Percentiles rank a stretch among this genome's conserved stretches.
Evolutionary conservation across 2,329 filamentous ascomycete species (phyloP).

Genomic region (Fusarium sublunatum): DNA sequence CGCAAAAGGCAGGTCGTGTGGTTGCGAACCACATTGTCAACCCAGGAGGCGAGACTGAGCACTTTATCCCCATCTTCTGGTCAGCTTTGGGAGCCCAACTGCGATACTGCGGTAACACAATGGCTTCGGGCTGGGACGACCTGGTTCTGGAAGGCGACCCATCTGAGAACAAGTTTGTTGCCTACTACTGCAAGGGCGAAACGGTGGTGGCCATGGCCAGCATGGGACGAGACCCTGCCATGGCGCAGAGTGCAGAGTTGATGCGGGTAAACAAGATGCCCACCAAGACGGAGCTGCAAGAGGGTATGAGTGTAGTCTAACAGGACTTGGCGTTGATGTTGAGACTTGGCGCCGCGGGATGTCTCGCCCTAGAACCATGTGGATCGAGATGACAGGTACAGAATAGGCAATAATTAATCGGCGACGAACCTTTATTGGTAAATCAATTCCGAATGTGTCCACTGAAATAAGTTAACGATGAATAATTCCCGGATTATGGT

Average conservation of each 20-base stretch:
- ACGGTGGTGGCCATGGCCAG: slow-evolving; percentile 89
- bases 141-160: slow-evolving; percentile 81
- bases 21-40: slow-evolving; percentile 82
- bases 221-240: slow-evolving; percentile 90
- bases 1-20: slow-evolving; percentile 87
- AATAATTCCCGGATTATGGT: slow-evolving; percentile 1
- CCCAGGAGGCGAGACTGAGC: slow-evolving; percentile 68
- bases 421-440: slow-evolving; percentile 6
- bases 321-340: neutral
- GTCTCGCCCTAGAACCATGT: slow-evolving; percentile 6
- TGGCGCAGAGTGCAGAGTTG: slow-evolving; percentile 84
- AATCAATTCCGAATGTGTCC: slow-evolving; percentile 7
- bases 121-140: slow-evolving; percentile 81
- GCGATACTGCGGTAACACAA: slow-evolving; percentile 91
- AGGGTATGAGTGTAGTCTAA: slow-evolving; percentile 65
- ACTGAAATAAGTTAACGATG: slow-evolving; percentile 9
- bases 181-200: slow-evolving; percentile 89
- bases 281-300: slow-evolving; percentile 78
- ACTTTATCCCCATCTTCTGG: slow-evolving; percentile 97
- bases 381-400: slow-evolving; percentile 28
- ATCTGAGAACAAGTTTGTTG: slow-evolving; percentile 83
- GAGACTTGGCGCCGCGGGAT: slow-evolving; percentile 49
- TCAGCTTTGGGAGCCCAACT: slow-evolving; percentile 90
- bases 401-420: slow-evolving; percentile 27
- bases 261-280: slow-evolving; percentile 88